phyloP scores from a whole-genome alignment of 2,329 filamentous ascomycete genomes.

The Annulohypoxylon truncatum region DNA sequence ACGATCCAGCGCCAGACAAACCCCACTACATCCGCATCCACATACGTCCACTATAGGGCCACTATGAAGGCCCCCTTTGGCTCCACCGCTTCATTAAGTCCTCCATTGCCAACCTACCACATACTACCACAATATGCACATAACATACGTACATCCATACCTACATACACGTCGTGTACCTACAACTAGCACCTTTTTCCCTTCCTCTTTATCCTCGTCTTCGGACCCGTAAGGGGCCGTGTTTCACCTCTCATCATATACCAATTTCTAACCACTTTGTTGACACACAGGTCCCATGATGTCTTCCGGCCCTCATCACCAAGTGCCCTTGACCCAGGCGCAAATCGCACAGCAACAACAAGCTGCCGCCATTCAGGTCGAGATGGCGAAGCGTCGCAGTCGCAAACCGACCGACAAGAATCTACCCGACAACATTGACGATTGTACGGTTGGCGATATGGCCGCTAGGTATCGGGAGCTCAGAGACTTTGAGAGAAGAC shows the following conservation, averaged over 20 bases:
- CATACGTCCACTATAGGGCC: constrained; percentile 23
- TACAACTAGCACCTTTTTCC: neutral
- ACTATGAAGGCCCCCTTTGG: constrained; percentile 16
- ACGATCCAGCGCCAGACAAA: constrained; percentile 24
- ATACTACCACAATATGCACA: constrained; percentile 21
- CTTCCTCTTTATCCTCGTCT: constrained; percentile 2
- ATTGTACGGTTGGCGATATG: constrained; percentile 83
- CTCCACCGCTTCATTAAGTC: constrained; percentile 38
- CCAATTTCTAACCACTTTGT: constrained; percentile 34
- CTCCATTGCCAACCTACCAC: constrained; percentile 28
- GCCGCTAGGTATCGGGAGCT: constrained; percentile 85
- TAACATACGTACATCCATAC: constrained; percentile 7
- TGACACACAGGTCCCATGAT: constrained; percentile 64
- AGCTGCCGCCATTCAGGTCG: constrained; percentile 63
- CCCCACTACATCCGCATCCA: constrained; percentile 25
- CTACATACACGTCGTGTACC: neutral
- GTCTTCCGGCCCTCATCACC: constrained; percentile 63
- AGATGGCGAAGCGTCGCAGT: constrained; percentile 81
- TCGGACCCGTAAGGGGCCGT: neutral
- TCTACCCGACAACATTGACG: constrained; percentile 89
- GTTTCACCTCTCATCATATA: neutral
- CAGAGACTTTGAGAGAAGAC: constrained; percentile 84
- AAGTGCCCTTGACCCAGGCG: constrained; percentile 64
- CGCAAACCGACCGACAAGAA: constrained; percentile 95
- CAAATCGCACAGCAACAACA: constrained; percentile 65